These are phyloP conservation scores for Mucor mucedo DNA, from an alignment of 371 early-diverging fungal species.

Conservation along the genomic window DNA sequence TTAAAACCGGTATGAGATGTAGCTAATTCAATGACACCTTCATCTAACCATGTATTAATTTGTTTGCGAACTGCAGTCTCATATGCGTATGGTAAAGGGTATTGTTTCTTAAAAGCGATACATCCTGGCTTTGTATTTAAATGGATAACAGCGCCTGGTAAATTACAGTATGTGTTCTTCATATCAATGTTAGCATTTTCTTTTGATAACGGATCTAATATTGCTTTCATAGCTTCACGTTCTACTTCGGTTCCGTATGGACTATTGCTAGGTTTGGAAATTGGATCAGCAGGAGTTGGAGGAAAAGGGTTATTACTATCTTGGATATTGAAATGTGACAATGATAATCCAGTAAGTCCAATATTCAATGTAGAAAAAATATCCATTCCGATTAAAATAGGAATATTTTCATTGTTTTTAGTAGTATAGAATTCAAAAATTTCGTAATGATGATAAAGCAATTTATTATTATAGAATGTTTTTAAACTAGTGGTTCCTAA, in stretches of 20 bases:
- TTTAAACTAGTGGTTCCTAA: too few species aligned
- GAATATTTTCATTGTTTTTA: not conserved
- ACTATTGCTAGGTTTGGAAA: not conserved
- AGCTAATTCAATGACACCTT: conserved; percentile 10
- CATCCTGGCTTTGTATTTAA: conserved; percentile 1
- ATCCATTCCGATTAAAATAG: conserved; percentile 9
- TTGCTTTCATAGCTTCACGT: not conserved
- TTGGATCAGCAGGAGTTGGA: conserved; percentile 10
- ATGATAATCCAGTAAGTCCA: not conserved
- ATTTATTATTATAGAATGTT: conserved; percentile 10
- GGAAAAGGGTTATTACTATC: not conserved
- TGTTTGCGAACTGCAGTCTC: not conserved
- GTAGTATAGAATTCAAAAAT: conserved; percentile 9
- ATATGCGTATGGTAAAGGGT: not conserved
- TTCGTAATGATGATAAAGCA: conserved; percentile 9
- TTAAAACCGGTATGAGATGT: conserved; percentile 6
- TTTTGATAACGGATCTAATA: not conserved
- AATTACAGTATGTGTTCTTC: conserved; percentile 10
- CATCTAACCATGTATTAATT: conserved; percentile 10
- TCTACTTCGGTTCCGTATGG: conserved; percentile 8
- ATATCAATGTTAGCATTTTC: conserved; percentile 5
- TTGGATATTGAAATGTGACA: not conserved
- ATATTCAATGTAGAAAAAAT: conserved; percentile 1
- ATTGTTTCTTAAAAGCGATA: not conserved
- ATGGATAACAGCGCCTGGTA: conserved; percentile 5